A percentile compares a stretch with the other conserved stretches of the same genome.
Conservation (phyloP, 2,329 filamentous ascomycete species). For the Sphaerulina musiva region DNA sequence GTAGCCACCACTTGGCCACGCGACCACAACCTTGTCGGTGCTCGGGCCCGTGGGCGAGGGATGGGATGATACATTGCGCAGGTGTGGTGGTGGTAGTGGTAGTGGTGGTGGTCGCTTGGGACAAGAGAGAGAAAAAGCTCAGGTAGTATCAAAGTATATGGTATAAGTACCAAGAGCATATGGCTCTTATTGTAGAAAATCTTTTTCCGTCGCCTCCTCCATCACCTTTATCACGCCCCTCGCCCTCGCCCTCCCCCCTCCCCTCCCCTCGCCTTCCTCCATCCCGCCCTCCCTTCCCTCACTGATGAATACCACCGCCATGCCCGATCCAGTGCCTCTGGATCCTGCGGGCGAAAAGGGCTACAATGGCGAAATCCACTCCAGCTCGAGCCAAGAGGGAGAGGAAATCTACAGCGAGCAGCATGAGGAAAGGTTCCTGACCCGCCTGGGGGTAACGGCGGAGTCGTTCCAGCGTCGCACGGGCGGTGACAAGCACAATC, state of each 20-base stretch:
- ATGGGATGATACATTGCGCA: neutral
- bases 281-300: neutral
- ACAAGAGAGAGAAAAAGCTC: too few relatives aligned
- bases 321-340: constrained; percentile 4
- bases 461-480: constrained; percentile 30
- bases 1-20: constrained; percentile 11
- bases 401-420: constrained; percentile 12
- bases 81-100: neutral
- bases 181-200: neutral
- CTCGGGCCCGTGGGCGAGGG: constrained; percentile 12
- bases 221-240: constrained; percentile 1
- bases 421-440: constrained; percentile 19
- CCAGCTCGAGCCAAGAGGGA: constrained; percentile 17
- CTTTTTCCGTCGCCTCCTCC: neutral
- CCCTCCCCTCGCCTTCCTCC: neutral
- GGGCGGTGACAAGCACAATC: constrained; percentile 30
- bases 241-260: neutral
- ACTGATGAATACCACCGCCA: constrained; percentile 9
- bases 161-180: constrained; percentile 10
- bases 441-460: constrained; percentile 29
- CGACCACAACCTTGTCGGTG: constrained; percentile 2
- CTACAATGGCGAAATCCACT: constrained; percentile 9
- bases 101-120: neutral
- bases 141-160: neutral
- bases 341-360: constrained; percentile 18